A percentile compares a stretch with the other conserved stretches of the same genome.
Evolutionary conservation across 805 yeast genomes (phyloP).

Genomic region (Candida nanaspora): DNA sequence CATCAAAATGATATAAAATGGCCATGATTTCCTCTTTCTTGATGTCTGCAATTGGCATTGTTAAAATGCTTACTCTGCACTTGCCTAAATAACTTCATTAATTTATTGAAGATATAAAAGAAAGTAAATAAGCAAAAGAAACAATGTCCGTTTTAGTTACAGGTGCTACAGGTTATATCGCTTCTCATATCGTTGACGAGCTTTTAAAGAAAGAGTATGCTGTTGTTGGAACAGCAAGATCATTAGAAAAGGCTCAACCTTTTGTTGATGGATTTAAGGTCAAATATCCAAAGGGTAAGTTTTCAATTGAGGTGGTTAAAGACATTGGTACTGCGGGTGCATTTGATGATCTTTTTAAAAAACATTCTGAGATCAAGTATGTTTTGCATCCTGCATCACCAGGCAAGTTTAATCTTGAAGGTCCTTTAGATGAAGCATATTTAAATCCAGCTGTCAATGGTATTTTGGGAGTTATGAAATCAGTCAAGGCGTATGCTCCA

Average conservation of each 20-base stretch:
- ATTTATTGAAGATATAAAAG: no score
- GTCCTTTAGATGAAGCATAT: constrained; percentile 39
- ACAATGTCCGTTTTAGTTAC: constrained; percentile 18
- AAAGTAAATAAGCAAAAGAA: no score
- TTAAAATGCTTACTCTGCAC: no score
- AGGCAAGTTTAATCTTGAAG: constrained; percentile 22
- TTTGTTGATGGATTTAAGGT: constrained; percentile 4
- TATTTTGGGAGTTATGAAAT: constrained; percentile 38
- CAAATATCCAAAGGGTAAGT: constrained; percentile 12
- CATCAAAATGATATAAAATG: no score
- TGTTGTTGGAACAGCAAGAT: constrained; percentile 24
- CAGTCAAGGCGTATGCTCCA: constrained; percentile 35
- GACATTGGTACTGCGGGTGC: constrained; percentile 31
- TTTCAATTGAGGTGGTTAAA: constrained; percentile 22
- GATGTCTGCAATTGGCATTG: no score
- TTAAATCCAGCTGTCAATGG: constrained; percentile 52
- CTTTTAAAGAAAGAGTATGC: constrained; percentile 17
- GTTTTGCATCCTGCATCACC: constrained; percentile 37
- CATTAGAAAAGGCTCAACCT: constrained; percentile 1
- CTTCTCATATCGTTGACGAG: constrained; percentile 20
- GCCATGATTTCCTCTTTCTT: no score
- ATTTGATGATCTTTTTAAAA: constrained; percentile 37
- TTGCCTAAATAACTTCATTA: no score
- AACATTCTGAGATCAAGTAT: constrained; percentile 26
- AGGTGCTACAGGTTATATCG: constrained; percentile 30